phyloP scores from a whole-genome alignment of 1,139 yeast genomes.

The Candida gigantensis region DNA sequence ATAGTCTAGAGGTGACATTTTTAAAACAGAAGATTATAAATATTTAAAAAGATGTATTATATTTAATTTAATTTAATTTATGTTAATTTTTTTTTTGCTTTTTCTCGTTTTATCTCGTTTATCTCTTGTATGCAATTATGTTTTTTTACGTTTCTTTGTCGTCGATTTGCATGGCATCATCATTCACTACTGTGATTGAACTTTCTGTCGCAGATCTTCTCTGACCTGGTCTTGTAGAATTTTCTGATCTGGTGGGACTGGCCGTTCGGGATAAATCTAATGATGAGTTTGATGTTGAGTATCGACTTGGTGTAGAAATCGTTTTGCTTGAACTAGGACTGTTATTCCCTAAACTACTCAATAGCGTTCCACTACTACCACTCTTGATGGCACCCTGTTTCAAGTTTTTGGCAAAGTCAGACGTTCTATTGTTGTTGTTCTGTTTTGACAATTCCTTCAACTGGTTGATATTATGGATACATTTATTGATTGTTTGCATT shows the following conservation, averaged over 20 bases:
- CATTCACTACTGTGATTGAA: slow-evolving; percentile 5
- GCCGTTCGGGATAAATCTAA: slow-evolving; percentile 9
- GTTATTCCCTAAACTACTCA: slow-evolving; percentile 9
- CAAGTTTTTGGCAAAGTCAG: slow-evolving; percentile 50
- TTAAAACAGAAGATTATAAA: slow-evolving; percentile 25
- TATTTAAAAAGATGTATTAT: slow-evolving; percentile 19
- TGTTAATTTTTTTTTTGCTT: too few species aligned
- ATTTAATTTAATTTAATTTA: too few species aligned
- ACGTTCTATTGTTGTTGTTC: slow-evolving; percentile 46
- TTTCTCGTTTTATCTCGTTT: too few species aligned
- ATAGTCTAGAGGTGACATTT: slow-evolving; percentile 22
- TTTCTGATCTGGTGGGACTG: slow-evolving; percentile 23
- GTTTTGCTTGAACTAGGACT: slow-evolving; percentile 11
- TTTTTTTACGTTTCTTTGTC: slow-evolving; percentile 1
- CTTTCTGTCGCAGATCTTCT: slow-evolving; percentile 42
- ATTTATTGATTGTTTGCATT: slow-evolving; percentile 81
- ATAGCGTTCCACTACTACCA: slow-evolving; percentile 6
- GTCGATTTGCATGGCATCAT: slow-evolving; percentile 10
- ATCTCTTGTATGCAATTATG: too few species aligned
- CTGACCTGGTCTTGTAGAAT: slow-evolving; percentile 32
- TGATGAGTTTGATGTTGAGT: slow-evolving; percentile 9
- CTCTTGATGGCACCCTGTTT: slow-evolving; percentile 37
- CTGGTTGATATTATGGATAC: slow-evolving; percentile 69
- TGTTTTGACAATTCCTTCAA: slow-evolving; percentile 56
- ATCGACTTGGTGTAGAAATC: slow-evolving; percentile 9